phyloP scores from a whole-genome alignment of 192 early-diverging fungal genomes.

The Coemansia furcata region DNA sequence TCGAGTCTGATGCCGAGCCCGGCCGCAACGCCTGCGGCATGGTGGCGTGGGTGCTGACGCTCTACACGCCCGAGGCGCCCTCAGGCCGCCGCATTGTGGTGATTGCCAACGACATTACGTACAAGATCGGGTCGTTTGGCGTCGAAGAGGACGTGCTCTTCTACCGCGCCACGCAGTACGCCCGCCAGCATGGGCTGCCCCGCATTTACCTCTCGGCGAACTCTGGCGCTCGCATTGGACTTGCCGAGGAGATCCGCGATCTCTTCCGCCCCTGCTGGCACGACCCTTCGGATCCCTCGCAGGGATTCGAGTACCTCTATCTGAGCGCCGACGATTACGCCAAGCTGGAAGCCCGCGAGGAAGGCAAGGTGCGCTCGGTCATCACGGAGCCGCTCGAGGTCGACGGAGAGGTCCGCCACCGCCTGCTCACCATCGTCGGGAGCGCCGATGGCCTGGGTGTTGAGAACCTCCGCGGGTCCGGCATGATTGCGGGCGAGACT shows the following conservation, averaged over 20 bases:
- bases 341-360: slow-evolving; percentile 56
- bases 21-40: slow-evolving; percentile 94
- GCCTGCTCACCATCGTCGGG: slow-evolving; percentile 87
- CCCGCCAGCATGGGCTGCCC: slow-evolving; percentile 81
- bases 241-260: slow-evolving; percentile 88
- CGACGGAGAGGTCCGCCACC: slow-evolving; percentile 76
- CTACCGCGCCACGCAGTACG: slow-evolving; percentile 87
- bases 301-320: slow-evolving; percentile 95
- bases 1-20: slow-evolving; percentile 73
- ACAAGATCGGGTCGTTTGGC: slow-evolving; percentile 96
- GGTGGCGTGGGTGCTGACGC: slow-evolving; percentile 90
- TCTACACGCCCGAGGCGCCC: slow-evolving; percentile 93
- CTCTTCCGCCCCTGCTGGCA: slow-evolving; percentile 88
- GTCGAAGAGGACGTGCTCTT: slow-evolving; percentile 90
- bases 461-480: slow-evolving; percentile 94
- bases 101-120: slow-evolving; percentile 98
- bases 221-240: slow-evolving; percentile 97
- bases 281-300: slow-evolving; percentile 71
- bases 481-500: slow-evolving; percentile 97
- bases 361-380: slow-evolving; percentile 66
- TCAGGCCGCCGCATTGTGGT: slow-evolving; percentile 84
- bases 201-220: slow-evolving; percentile 96
- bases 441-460: slow-evolving; percentile 86
- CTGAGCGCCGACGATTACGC: slow-evolving; percentile 72
- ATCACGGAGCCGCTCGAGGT: slow-evolving; percentile 64